Evolutionary conservation across 495 filamentous ascomycete genomes (phyloP).

Genomic region (Penicillium canariense): DNA sequence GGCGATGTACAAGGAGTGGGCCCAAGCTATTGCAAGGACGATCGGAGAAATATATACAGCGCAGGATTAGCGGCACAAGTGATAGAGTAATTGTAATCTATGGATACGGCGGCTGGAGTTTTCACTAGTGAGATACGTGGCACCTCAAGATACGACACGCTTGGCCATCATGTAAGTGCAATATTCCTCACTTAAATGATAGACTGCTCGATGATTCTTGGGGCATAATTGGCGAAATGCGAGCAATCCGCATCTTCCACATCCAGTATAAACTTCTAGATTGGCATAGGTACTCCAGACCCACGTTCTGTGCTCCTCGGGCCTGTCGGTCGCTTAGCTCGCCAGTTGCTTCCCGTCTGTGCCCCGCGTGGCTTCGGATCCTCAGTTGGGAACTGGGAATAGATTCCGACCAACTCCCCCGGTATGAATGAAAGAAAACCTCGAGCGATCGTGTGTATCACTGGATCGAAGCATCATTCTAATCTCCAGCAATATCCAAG

Average conservation of each 20-base stretch:
- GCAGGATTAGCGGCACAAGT: neutral
- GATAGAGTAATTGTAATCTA: neutral
- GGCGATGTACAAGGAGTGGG: neutral
- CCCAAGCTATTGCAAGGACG: neutral
- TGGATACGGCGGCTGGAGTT: neutral
- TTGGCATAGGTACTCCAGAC: neutral
- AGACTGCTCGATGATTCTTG: too few relatives aligned
- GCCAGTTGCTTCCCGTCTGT: neutral
- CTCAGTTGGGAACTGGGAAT: neutral
- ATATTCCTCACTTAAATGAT: neutral
- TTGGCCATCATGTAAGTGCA: neutral
- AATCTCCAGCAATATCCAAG: too few relatives aligned
- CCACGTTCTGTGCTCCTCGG: neutral
- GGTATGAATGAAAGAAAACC: too few relatives aligned
- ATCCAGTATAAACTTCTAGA: neutral
- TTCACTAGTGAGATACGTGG: neutral
- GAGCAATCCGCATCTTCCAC: too few relatives aligned
- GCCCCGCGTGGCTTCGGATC: neutral
- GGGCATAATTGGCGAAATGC: too few relatives aligned
- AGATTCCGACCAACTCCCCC: too few relatives aligned
- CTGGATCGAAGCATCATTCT: too few relatives aligned
- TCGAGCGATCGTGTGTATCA: too few relatives aligned
- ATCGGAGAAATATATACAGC: neutral
- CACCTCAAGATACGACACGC: neutral
- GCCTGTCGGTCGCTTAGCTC: neutral